A percentile compares a stretch with the other conserved stretches of the same genome.
Evolutionary conservation across 192 early-diverging fungal genomes (phyloP).

Genomic region (Dissophora globulifera): DNA sequence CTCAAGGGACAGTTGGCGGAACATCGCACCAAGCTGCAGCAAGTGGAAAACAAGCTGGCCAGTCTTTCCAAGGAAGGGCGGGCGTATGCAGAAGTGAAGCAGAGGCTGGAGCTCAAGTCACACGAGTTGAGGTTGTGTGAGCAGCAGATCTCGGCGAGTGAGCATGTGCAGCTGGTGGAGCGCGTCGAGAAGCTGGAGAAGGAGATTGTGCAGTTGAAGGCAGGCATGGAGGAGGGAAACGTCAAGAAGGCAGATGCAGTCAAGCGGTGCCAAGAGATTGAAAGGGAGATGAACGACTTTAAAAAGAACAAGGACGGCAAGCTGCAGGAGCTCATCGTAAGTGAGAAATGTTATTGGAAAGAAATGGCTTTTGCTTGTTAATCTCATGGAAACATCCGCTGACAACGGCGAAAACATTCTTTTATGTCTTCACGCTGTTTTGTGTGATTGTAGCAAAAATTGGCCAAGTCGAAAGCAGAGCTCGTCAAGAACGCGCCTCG

Average conservation of each 20-base stretch:
- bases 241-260: constrained; percentile 60
- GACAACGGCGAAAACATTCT: no score
- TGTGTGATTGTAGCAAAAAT: constrained; percentile 63
- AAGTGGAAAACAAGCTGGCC: constrained; percentile 65
- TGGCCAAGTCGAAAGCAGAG: constrained; percentile 70
- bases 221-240: constrained; percentile 53
- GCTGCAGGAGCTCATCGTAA: constrained; percentile 81
- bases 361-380: background rate
- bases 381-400: no score
- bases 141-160: constrained; percentile 79
- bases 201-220: constrained; percentile 62
- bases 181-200: constrained; percentile 67
- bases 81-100: constrained; percentile 68
- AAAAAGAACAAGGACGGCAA: constrained; percentile 89
- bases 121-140: constrained; percentile 84
- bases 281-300: constrained; percentile 92
- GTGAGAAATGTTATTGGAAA: background rate
- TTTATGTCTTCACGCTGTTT: background rate
- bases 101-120: constrained; percentile 75
- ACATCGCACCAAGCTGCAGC: constrained; percentile 60
- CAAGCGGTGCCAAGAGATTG: constrained; percentile 70
- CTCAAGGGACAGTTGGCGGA: constrained; percentile 63
- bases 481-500: constrained; percentile 63
- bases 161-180: constrained; percentile 59
- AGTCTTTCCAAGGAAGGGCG: constrained; percentile 63